Evolutionary conservation across 495 filamentous ascomycete genomes (phyloP), one percentile per base, ranked within the genome.

Genomic region (Penicillium steckii): DNA sequence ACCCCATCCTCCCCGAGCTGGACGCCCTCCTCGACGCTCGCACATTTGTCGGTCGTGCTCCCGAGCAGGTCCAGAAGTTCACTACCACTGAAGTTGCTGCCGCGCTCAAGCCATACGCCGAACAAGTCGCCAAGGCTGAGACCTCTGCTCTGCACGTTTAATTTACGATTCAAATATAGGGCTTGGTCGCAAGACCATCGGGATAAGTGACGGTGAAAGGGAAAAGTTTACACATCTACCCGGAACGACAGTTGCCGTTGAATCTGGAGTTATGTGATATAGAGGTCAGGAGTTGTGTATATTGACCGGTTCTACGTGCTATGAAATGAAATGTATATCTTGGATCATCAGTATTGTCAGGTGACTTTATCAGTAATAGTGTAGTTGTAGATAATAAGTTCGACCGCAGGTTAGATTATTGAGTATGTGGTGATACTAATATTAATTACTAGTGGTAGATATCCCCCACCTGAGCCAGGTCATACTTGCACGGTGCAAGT

Each of bases 1-100:
- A 79, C 62, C 86, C 89, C n/a, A 86, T 97, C 50, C 79, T 84
- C 70, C 74, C 59, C 43, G 84, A 96, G 50, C 76, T 96, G 32
- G 90, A 95, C 52, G 63, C 59, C 43, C 77, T 97, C 69, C 75
- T 95, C 35, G 83, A 90, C 53, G 84, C 73, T 46, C 67, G 66
- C 52, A 75, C 71, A 52, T 95, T 91, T 63, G 85, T 86, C 53
- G 88, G 90, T 27, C 70, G 85, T 22, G 77, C 77, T 19, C 74
- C 76, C 12, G 69, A 84, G 65, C 80, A 83, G 66, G 80, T 83
- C 4, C 74, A 77, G 53, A 75, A 77, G 64, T 84, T 84, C 67
- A 73, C 79, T 61, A 66, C 72, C 37, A 79, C 67, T 37, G 80
- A 83, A 59, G 78, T 83, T 18, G 73, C 65, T 47, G 62, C 72